Base-by-base conservation (phyloP, 768 basidiomycete genomes). In the Tricholoma bakamatsutake region DNA sequence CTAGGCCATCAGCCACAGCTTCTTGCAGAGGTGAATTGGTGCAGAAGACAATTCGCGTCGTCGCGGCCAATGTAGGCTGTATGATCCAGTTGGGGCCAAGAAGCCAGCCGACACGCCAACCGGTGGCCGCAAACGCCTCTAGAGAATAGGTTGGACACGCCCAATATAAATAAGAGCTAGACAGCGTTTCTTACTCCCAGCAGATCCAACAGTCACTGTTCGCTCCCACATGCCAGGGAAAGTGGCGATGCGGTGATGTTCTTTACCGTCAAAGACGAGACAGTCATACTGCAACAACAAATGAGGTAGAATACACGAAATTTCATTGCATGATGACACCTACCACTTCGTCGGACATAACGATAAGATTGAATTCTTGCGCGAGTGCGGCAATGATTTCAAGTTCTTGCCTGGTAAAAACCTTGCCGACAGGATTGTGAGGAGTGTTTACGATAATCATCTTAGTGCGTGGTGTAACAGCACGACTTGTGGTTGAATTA, bases 141-240 rank as follows among this genome's bases (percentile, higher is more conserved):
- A 70, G 17, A 59, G 21, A 40, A 56, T 17, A 30, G 24, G 21
- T 57, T 30, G 55, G 50, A 40, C 28, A 49, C n/a, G 12, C 31
- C 42, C 9, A 40, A 28, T 11, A 11, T 30, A 34, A n/a, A 24
- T 2, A 30, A 43, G 39, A 24, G 37, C 3, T 3, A 31, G 13
- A 40, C 13, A 24, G 34, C 33, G 18, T 28, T 5, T 71, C 85
- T 74, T 71, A 93, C 93, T 96, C 62, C 94, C 94, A 28, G 91
- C 95, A n/a, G 93, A 95, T 39, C 89, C 85, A 53, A 98, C 91
- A 6, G 96, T 98, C 42, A 99, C 85, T 0, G 97, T 99, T 43
- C 97, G 85, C 61, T 98, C 91, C 95, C 95, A 98, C 91, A 98
- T 97, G 18, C 93, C 92, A 5, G 94, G 95, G n/a, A 99, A 79